Evolutionary conservation across 1,284 basidiomycete genomes (phyloP), one percentile per base, ranked within the genome.

Genomic region (Tilletia indica): DNA sequence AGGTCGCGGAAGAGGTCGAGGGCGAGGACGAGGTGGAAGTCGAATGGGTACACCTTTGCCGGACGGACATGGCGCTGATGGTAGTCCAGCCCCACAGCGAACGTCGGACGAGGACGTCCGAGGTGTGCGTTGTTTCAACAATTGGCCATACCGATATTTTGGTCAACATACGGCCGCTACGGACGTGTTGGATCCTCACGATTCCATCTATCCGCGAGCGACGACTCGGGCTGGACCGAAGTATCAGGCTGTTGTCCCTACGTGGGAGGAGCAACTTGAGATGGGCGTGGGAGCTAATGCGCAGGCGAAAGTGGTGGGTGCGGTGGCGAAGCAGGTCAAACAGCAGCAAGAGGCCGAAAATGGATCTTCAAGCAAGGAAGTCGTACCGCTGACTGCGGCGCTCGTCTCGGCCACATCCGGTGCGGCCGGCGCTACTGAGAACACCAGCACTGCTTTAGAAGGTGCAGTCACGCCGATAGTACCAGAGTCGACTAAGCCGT

Each of bases 61-160:
- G 8, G 66, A 51, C 19, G 8, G 31, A 14, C 8, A n/a, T n/a
- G 38, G 38, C 39, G 38, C 16, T 42, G 70, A 78, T 31, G 74
- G 76, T 38, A 75, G 68, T 5, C 77, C 77, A 0, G 70, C 70
- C 12, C 78, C 75, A 2, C 76, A 75, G 25, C 75, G 74, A 73
- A 80, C 76, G 3, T 56, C 70, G 2, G 39, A 34, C 14, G 80
- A 79, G 51, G 82, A 84, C 68, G 70, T 80, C n/a, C 77, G 77
- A 16, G 82, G 85, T 90, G 91, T 84, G 89, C 93, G 86, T n/a
- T 83, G 82, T 73, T 95, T 91, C 84, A 93, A 93, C 82, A 90
- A 93, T 88, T 97, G 94, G 94, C 93, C 93, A 0, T 97, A 94
- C 86, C 88, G 94, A 72, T 97, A 97, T 86, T 97, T 97, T 86